phyloP scores from a whole-genome alignment of 2,329 filamentous ascomycete species.

The Fusarium tuaranense region DNA sequence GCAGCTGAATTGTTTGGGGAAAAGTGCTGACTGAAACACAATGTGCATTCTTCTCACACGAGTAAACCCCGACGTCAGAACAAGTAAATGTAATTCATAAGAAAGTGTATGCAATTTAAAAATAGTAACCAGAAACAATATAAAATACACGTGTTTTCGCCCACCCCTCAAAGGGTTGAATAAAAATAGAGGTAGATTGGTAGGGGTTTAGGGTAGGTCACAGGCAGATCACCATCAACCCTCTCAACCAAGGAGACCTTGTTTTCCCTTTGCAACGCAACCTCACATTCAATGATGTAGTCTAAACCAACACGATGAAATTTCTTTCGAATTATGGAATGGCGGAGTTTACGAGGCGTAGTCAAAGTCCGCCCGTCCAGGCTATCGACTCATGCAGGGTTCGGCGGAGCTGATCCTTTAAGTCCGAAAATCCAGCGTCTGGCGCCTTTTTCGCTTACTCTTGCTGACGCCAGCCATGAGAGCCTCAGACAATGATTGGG shows the following conservation, averaged over 20 bases:
- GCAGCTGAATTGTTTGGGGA: background rate
- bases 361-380: background rate
- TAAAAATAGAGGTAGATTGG: background rate
- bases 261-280: background rate
- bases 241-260: background rate
- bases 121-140: background rate
- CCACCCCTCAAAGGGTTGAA: no score
- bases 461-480: constrained; percentile 26
- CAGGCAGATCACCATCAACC: background rate
- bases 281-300: background rate
- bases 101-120: background rate
- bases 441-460: background rate
- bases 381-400: background rate
- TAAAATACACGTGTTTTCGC: background rate
- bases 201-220: background rate
- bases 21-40: background rate
- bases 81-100: background rate
- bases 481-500: background rate
- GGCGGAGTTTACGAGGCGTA: background rate
- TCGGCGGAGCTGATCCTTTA: background rate
- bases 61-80: background rate
- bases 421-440: background rate
- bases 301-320: background rate
- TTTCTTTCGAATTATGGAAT: background rate
- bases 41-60: background rate